These are phyloP conservation scores for Cubamyces sp. DNA, from an alignment of 768 basidiomycete genomes.

Conservation along the genomic window DNA sequence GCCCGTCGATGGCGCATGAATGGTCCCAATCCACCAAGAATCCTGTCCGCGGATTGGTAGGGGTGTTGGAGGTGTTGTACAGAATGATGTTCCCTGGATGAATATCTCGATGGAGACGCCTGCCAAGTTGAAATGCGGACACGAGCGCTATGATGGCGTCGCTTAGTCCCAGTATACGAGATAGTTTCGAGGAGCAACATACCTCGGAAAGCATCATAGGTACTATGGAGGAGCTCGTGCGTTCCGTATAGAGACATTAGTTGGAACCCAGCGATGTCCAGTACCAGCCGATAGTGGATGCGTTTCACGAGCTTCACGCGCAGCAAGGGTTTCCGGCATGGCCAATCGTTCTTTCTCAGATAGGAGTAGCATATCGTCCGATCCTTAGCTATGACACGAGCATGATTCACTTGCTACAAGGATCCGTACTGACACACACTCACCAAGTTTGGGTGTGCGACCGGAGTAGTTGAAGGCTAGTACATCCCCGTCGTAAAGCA, in stretches of 20 bases:
- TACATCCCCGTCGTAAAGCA: background rate
- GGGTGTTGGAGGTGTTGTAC: background rate
- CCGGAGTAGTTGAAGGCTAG: background rate
- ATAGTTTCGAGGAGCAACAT: background rate
- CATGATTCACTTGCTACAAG: background rate
- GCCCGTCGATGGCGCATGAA: background rate
- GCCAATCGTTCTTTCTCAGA: background rate
- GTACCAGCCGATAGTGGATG: conserved; percentile 9
- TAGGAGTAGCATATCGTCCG: background rate
- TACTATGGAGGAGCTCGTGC: background rate
- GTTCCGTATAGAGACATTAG: conserved; percentile 6
- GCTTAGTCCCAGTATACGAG: background rate
- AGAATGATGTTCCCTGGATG: conserved; percentile 16
- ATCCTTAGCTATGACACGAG: background rate
- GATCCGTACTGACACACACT: background rate
- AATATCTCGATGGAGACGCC: conserved; percentile 11
- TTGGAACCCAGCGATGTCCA: conserved; percentile 6
- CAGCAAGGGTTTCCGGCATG: background rate
- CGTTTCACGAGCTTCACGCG: background rate
- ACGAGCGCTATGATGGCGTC: background rate
- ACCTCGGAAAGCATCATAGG: conserved; percentile 4
- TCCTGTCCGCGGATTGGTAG: background rate
- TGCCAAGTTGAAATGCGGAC: background rate
- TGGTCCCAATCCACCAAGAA: conserved; percentile 20
- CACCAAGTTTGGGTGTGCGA: background rate